Conservation (phyloP, 805 yeast species). For the Pichia nanzhaoensis region DNA sequence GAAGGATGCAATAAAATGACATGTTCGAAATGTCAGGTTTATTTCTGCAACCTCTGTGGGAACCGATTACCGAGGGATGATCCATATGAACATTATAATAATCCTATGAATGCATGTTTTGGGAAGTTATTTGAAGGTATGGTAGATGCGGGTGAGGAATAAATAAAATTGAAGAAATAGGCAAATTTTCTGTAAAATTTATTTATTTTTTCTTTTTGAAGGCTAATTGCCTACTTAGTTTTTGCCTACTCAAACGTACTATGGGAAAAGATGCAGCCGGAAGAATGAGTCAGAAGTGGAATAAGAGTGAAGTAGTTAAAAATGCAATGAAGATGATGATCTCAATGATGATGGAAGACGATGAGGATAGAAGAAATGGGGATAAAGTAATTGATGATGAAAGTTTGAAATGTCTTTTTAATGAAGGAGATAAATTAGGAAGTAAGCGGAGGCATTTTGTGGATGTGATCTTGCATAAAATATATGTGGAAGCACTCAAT, state of each 20-base stretch:
- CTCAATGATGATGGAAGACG: too few species aligned
- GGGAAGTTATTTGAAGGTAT: slow-evolving; percentile 48
- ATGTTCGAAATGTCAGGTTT: slow-evolving; percentile 41
- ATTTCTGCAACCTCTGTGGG: slow-evolving; percentile 54
- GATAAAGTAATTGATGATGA: not conserved
- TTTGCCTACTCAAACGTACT: too few species aligned
- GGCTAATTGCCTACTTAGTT: too few species aligned
- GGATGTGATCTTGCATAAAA: too few species aligned
- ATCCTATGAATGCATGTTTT: slow-evolving; percentile 38
- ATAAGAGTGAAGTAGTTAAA: not conserved
- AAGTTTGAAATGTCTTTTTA: not conserved
- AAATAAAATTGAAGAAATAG: too few species aligned
- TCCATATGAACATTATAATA: slow-evolving; percentile 48
- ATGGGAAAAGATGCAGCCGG: too few species aligned
- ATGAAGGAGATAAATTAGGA: not conserved
- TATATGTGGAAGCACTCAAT: not conserved
- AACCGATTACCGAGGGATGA: slow-evolving; percentile 30
- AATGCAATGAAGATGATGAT: not conserved
- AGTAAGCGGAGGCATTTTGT: not conserved
- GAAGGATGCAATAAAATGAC: slow-evolving; percentile 65
- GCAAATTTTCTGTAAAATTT: too few species aligned
- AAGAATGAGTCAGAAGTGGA: too few species aligned
- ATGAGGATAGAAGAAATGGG: not conserved
- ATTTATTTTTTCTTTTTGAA: too few species aligned
- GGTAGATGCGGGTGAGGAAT: slow-evolving; percentile 20